A percentile compares a stretch with the other conserved stretches of the same genome.
These are phyloP conservation scores for Tuber borchii DNA, from an alignment of 495 filamentous ascomycete species.

Conservation along the genomic window DNA sequence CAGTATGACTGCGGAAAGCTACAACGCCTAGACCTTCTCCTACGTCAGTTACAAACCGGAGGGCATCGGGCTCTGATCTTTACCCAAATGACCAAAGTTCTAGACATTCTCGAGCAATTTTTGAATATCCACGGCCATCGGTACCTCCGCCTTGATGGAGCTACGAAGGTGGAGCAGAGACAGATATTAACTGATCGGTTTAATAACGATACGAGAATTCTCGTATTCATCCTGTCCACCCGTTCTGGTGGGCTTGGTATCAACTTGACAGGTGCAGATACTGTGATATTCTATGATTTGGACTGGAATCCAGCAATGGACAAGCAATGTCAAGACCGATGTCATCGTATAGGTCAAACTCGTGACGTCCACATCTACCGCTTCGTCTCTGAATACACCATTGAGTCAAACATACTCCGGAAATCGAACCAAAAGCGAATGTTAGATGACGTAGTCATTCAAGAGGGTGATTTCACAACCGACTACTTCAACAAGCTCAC, in stretches of 20 bases:
- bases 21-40: conserved; percentile 77
- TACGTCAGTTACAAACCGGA: conserved; percentile 79
- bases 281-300: conserved; percentile 98
- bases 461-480: conserved; percentile 96
- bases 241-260: conserved; percentile 92
- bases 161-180: conserved; percentile 89
- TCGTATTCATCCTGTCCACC: conserved; percentile 90
- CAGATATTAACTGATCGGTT: conserved; percentile 95
- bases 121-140: conserved; percentile 97
- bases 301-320: conserved; percentile 99
- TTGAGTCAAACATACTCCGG: conserved; percentile 95
- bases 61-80: conserved; percentile 95
- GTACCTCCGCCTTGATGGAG: conserved; percentile 89
- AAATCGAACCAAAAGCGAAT: conserved; percentile 96
- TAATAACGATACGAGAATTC: conserved; percentile 87
- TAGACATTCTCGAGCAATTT: conserved; percentile 95
- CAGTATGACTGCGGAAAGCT: conserved; percentile 98
- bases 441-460: conserved; percentile 96
- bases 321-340: conserved; percentile 97
- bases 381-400: conserved; percentile 93
- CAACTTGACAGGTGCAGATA: conserved; percentile 93
- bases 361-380: conserved; percentile 98
- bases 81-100: conserved; percentile 98
- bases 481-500: conserved; percentile 87
- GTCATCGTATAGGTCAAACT: conserved; percentile 96